Conservation (phyloP, 2,329 filamentous ascomycete genomes). For the Alternaria metachromatica region DNA sequence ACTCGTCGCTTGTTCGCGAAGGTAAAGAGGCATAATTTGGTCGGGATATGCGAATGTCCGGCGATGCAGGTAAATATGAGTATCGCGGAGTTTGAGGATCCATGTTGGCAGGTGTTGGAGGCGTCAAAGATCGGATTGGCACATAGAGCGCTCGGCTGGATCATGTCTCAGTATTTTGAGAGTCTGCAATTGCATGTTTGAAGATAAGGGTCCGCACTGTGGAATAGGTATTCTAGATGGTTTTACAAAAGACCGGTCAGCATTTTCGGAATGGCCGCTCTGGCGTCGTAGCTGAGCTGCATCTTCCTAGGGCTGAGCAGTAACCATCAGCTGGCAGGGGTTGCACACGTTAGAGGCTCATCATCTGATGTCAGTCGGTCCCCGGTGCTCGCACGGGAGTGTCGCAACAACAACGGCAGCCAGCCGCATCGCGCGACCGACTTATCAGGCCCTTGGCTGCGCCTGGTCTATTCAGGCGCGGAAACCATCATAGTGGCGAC, state of each 20-base stretch:
- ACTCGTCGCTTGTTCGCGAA: constrained; percentile 25
- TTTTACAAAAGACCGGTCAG: constrained; percentile 5
- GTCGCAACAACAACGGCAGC: constrained; percentile 9
- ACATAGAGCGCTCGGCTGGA: not conserved
- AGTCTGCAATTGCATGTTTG: not conserved
- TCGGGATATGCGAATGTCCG: constrained; percentile 19
- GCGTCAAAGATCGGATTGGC: not conserved
- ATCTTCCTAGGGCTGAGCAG: constrained; percentile 20
- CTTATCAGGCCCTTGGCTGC: not conserved
- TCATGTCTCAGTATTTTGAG: not conserved
- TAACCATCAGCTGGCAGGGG: constrained; percentile 20
- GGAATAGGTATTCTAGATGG: not conserved
- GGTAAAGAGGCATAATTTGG: constrained; percentile 26
- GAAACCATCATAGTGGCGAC: not conserved
- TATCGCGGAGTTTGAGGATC: constrained; percentile 4
- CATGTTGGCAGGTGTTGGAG: constrained; percentile 3
- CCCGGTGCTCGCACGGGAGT: not conserved
- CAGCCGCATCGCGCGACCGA: constrained; percentile 9
- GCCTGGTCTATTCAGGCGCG: not conserved
- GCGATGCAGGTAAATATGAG: constrained; percentile 25
- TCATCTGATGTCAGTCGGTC: constrained; percentile 1
- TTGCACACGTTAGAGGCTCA: constrained; percentile 13
- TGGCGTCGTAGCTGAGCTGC: constrained; percentile 18
- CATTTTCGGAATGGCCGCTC: not conserved
- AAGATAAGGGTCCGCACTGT: not conserved